Evolutionary conservation across 1,284 basidiomycete species (phyloP), one percentile per base, ranked within the genome.

Genomic region (Heliocybe sulcata): DNA sequence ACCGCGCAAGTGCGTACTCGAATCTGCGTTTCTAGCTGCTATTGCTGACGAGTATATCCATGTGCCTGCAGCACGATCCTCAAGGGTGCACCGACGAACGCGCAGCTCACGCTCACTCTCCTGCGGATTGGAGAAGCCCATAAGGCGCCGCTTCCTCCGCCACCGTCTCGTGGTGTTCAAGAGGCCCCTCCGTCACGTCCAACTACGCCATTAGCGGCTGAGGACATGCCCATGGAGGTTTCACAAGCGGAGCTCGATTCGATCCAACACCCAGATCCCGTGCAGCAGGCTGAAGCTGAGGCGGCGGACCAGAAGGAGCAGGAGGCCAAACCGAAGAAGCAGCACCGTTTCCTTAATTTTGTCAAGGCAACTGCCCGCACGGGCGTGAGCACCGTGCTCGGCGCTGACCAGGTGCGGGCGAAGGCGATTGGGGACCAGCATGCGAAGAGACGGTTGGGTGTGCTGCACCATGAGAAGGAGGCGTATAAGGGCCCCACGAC

Each of bases 51-150:
- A 16, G 20, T 16, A 50, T 6, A 1, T 8, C 51, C 16, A 25
- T 11, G 33, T 45, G 19, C 2, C 26, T 22, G 12, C 22, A 77
- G 76, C 65, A 75, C 76, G 2, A 60, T 82, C 35, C 64, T 81
- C 16, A 72, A 69, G 22, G 72, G 76, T 10, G 78, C 80, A 0
- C 81, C 81, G 2, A 82, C 80, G 49, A 77, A 82, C 58, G 77
- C 79, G 3, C 81, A 82, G 59, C 70, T 82, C 38, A 76, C 77
- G 0, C 64, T 82, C 2, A 77, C 79, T 29, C 63, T 82, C 27
- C 64, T 81, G 2, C 72, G 79, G 14, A 71, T 80, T 26, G 74
- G 71, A 4, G 79, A 81, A 59, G 68, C 67, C 0, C 65, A 66
- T 35, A 70, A 72, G 54, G 63, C 69, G 0, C 77, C 77, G 0